Percentiles rank a stretch among this genome's conserved stretches.
Conservation (phyloP, 192 early-diverging fungal genomes). For the Entomortierella beljakovae region DNA sequence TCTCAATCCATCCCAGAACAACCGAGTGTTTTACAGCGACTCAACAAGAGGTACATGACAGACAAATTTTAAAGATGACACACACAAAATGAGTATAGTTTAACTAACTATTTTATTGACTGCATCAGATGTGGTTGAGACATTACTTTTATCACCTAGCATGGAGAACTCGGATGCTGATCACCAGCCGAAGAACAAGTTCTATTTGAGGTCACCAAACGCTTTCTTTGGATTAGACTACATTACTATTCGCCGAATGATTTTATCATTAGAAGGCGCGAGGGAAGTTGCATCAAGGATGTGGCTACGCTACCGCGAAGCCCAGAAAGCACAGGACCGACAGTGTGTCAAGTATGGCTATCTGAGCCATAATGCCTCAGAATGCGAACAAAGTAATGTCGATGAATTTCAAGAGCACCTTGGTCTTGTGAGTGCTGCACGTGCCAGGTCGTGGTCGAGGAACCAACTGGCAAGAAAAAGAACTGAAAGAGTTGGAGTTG, state of each 20-base stretch:
- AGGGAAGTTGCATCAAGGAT: constrained; percentile 17
- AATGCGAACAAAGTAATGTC: not conserved
- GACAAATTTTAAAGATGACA: not conserved
- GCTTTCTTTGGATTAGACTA: constrained; percentile 14
- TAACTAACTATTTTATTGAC: not conserved
- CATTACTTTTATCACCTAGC: not conserved
- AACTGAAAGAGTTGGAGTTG: not conserved
- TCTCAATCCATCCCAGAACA: not conserved
- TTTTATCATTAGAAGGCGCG: constrained; percentile 3
- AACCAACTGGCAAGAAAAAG: not conserved
- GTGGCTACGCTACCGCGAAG: constrained; percentile 13
- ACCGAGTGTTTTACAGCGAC: constrained; percentile 8
- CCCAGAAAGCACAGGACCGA: not conserved
- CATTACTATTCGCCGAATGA: not conserved
- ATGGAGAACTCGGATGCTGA: not conserved
- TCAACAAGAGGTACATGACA: constrained; percentile 5
- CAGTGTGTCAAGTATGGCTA: not conserved
- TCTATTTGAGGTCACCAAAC: not conserved
- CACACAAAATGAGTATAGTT: not conserved
- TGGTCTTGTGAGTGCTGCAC: not conserved
- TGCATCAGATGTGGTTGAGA: constrained; percentile 10
- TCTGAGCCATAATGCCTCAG: not conserved
- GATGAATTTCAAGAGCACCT: not conserved
- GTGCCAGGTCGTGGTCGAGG: not conserved
- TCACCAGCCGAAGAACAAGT: not conserved